Base-by-base conservation (phyloP, 2,329 filamentous ascomycete species). In the Epichloe hybrida region DNA sequence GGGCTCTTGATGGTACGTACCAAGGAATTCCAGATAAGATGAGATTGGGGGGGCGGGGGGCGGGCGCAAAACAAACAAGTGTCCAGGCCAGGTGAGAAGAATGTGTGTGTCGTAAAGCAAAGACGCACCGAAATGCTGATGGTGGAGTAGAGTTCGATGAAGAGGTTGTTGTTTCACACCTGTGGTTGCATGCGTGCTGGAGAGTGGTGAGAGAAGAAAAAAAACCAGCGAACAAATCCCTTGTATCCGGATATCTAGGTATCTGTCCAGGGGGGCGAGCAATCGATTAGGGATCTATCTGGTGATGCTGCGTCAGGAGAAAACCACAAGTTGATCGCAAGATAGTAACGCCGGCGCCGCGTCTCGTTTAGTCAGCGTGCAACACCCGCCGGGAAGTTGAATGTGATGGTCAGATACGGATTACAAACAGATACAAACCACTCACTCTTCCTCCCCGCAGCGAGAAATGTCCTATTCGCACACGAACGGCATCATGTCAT, bases 51-150 rank as follows among this genome's bases (percentile, higher is more conserved):
- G n/a, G n/a, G n/a, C n/a, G n/a, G n/a, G n/a, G 36, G 36, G 23
- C 27, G 7, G 37, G 5, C 23, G 49, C 8, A 20, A 12, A 44
- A 36, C 23, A 40, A 31, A 45, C 20, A n/a, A 39, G 17, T 31
- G 48, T 51, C 40, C 44, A 34, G 36, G 37, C 11, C 27, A n/a
- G 20, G 17, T 36, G 21, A 23, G 20, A 42, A 41, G 34, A 46
- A 52, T 42, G 42, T 38, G 37, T 17, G 21, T 46, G 51, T 47
- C 42, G 46, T 21, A 52, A 46, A 51, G 46, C 38, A 42, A 37
- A 48, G 34, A n/a, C 9, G 15, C 11, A 45, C 23, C 5, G 20
- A 36, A n/a, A 34, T n/a, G 27, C n/a, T 27, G 49, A 13, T 20
- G 12, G 35, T 46, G 35, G 17, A 46, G 13, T 35, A 20, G 34